Base-by-base conservation (phyloP, 2,329 filamentous ascomycete genomes). In the Ascochyta koolunga region DNA sequence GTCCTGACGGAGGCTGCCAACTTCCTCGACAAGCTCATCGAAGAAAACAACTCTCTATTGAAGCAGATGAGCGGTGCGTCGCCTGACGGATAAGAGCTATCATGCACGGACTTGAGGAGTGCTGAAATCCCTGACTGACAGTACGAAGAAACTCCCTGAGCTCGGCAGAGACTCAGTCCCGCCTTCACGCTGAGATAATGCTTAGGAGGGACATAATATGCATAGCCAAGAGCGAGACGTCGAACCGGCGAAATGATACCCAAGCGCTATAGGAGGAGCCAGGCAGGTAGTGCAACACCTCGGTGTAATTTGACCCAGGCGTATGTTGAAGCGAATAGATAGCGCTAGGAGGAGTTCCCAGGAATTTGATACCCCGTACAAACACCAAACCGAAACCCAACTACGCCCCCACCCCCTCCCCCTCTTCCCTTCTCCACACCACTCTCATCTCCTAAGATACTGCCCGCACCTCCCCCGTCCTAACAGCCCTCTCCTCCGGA, bases 1-100 rank as follows among this genome's bases (percentile, higher is more conserved):
- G 88, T 91, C 72, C 80, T 96, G 33, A 82, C 83, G 16, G 88
- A 92, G 75, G 84, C 90, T 3, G 89, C 86, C 13, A 87, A 90
- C 60, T 96, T 89, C 81, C 77, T 96, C n/a, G 86, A 93, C 59
- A 84, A 88, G 15, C 70, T 96, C 18, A 74, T 91, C 11, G 77
- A 81, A 33, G 90, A 87, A 4, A 96, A 96, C 27, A 55, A 61
- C 13, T 45, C 57, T 3, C 64, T 66, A 31, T 36, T 47, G 27
- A 32, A 43, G 16, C 33, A 59, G 4, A 21, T 39, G n/a, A 27
- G 33, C 10, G 44, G 50, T 2, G 37, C 36, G 3, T 38, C 22
- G 15, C 21, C 19, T 5, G 25, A 39, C 15, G 37, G 37, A 21
- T 39, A 39, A 22, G 19, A 25, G 3, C 10, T 24, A 21, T 21